Percentiles rank a stretch among this genome's conserved stretches.
phyloP scores from a whole-genome alignment of 2,329 filamentous ascomycete genomes.

The Ceratocystis albifundus region DNA sequence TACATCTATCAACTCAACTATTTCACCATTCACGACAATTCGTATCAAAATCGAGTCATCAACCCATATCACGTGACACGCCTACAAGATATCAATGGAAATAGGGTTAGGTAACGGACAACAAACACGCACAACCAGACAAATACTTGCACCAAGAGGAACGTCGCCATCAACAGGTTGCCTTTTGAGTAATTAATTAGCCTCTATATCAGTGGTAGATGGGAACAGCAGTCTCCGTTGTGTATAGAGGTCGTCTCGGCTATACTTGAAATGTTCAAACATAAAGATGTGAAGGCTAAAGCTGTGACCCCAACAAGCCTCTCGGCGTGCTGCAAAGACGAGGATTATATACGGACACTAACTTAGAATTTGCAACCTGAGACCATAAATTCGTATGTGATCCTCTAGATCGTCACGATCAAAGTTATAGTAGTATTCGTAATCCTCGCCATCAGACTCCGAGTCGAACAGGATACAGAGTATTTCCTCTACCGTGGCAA shows the following conservation, averaged over 20 bases:
- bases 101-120: not conserved
- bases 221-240: no score
- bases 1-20: no score
- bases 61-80: not conserved
- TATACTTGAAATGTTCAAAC: no score
- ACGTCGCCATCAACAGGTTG: no score
- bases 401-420: not conserved
- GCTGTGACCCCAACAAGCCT: not conserved
- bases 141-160: no score
- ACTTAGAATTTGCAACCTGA: not conserved
- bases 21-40: no score
- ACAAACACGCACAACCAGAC: not conserved
- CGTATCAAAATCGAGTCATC: no score
- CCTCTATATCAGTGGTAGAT: no score
- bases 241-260: no score
- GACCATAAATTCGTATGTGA: not conserved
- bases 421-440: not conserved
- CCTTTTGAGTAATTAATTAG: no score
- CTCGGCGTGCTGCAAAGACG: no score
- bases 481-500: not conserved
- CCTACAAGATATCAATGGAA: not conserved
- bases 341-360: no score
- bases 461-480: not conserved
- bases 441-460: not conserved
- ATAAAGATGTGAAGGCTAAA: not conserved